These are phyloP conservation scores for Scortechinia acanthostroma DNA, from an alignment of 2,329 filamentous ascomycete species.

Conservation along the genomic window DNA sequence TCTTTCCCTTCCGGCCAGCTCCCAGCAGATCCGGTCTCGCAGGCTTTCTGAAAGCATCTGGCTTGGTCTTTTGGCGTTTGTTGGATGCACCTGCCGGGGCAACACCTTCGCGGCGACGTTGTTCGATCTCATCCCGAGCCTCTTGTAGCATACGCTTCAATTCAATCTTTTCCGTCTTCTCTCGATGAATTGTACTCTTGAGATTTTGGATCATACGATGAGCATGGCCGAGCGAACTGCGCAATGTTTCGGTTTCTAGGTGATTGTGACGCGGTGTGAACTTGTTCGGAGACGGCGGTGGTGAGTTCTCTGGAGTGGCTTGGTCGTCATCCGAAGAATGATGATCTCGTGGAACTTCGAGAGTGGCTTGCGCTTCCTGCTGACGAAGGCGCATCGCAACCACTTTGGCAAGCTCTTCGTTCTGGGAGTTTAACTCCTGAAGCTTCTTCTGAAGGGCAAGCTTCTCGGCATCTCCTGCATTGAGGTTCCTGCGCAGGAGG, in stretches of 20 bases:
- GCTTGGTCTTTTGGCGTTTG: slow-evolving; percentile 56
- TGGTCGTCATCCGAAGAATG: slow-evolving; percentile 61
- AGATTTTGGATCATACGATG: slow-evolving; percentile 95
- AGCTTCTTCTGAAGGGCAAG: slow-evolving; percentile 75
- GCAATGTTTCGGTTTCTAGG: slow-evolving; percentile 91
- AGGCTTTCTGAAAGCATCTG: slow-evolving; percentile 73
- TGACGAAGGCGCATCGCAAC: slow-evolving; percentile 67
- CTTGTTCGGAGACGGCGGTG: slow-evolving; percentile 83
- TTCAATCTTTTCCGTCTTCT: slow-evolving; percentile 98
- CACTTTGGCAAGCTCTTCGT: slow-evolving; percentile 81
- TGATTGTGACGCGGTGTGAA: slow-evolving; percentile 82
- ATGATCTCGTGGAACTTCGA: slow-evolving; percentile 52
- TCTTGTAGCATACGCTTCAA: slow-evolving; percentile 92
- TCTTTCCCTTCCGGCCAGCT: slow-evolving; percentile 63
- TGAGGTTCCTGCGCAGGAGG: slow-evolving; percentile 72
- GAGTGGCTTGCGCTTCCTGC: slow-evolving; percentile 55
- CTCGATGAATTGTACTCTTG: slow-evolving; percentile 87
- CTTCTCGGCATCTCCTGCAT: slow-evolving; percentile 72
- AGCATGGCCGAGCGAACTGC: slow-evolving; percentile 87
- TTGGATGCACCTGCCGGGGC: slow-evolving; percentile 30
- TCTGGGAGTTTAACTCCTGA: slow-evolving; percentile 80
- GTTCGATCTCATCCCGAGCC: slow-evolving; percentile 81
- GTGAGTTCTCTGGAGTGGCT: slow-evolving; percentile 79
- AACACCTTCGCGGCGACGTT: slow-evolving; percentile 52
- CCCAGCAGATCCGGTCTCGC: slow-evolving; percentile 69